Evolutionary conservation across 495 filamentous ascomycete genomes (phyloP).

Genomic region (Penicillium angulare): DNA sequence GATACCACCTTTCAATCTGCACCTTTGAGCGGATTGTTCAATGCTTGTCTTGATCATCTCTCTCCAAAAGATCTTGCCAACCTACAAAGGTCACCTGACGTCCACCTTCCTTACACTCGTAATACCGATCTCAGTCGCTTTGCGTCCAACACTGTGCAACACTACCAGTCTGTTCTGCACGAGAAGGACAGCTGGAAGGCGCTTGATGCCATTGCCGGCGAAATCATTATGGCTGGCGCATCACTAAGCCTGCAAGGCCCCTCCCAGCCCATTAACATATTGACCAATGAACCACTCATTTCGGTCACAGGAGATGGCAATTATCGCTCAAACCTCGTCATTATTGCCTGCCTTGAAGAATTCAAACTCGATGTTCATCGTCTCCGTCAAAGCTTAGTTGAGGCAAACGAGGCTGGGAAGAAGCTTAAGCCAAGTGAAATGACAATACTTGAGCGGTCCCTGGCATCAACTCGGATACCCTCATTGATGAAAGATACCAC

Average conservation of each 20-base stretch:
- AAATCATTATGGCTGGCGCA: constrained; percentile 26
- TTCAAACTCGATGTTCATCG: constrained; percentile 37
- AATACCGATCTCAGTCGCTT: constrained; percentile 9
- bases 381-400: constrained; percentile 34
- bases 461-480: constrained; percentile 54
- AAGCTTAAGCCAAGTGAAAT: constrained; percentile 57
- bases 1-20: constrained; percentile 16
- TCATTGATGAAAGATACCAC: constrained; percentile 66
- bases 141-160: constrained; percentile 26
- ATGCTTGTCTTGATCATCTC: constrained; percentile 55
- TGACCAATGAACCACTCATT: constrained; percentile 44
- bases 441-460: constrained; percentile 68
- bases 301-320: constrained; percentile 27
- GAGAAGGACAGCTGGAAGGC: constrained; percentile 42
- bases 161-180: constrained; percentile 32
- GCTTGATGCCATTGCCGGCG: constrained; percentile 22
- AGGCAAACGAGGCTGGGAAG: constrained; percentile 36
- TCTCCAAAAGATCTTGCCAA: constrained; percentile 47
- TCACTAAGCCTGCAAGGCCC: constrained; percentile 30
- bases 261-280: constrained; percentile 41
- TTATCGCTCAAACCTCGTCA: constrained; percentile 22
- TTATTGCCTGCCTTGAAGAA: constrained; percentile 40
- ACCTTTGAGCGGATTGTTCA: constrained; percentile 24
- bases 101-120: constrained; percentile 20
- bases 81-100: constrained; percentile 36